Evolutionary conservation across 257 asterid species (phyloP), one percentile per base, ranked within the genome.

Genomic region (Lithospermum erythrorhizon): DNA sequence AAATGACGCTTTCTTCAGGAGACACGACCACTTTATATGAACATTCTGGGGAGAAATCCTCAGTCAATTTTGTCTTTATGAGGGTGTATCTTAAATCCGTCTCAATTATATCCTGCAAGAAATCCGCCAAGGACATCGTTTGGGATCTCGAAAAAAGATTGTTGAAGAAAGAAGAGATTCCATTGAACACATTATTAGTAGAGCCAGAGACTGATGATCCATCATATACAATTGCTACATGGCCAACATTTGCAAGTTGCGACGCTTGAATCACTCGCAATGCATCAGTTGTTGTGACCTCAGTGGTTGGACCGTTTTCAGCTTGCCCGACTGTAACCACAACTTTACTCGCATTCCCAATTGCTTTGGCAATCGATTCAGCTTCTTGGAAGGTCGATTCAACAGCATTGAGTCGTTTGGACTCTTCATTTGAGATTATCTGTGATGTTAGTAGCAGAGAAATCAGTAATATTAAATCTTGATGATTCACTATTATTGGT

Each of bases 261-360:
- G 96, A 94, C 21, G 95, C 96, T 68, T 81, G 75, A 23, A 91
- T 74, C 48, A 91, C 94, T 81, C 76, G 85, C 72, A 91, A 66
- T 47, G 96, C 98, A 52, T 91, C 89, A 7, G 78, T n/a, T 3
- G 73, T 59, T 59, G 93, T 75, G 57, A 87, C 95, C 76, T 74
- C 81, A 17, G 76, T 56, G 15, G 67, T 69, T 0, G 90, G 88
- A 25, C 95, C 95, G n/a, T 88, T 72, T 81, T 91, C 98, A 8
- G 62, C 69, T 3, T 79, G 76, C 30, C 96, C 90, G 32, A 91
- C 77, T 11, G 96, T 86, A 47, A 91, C 90, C 3, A 91, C 98
- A 5, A 91, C 95, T 81, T 91, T 91, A 83, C 90, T 75, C 37
- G 98, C 96, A 37, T 78, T 91, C 54, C 98, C 98, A 5, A 91